Conservation (phyloP, 2,329 filamentous ascomycete species). For the Metarhizium rileyi region DNA sequence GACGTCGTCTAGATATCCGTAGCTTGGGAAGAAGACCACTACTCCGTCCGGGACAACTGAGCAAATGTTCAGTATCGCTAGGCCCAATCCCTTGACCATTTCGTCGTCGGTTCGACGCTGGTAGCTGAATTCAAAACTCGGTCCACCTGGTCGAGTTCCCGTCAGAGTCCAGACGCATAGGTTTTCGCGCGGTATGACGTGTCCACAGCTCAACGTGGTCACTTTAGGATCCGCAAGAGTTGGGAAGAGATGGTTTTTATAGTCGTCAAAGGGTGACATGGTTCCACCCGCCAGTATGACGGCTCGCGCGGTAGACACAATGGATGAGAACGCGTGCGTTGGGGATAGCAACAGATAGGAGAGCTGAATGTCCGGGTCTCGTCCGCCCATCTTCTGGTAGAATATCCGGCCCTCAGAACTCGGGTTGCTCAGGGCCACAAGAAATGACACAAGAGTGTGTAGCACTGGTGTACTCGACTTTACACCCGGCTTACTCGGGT, state of each 20-base stretch:
- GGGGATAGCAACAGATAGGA: slow-evolving; percentile 87
- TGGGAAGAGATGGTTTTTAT: slow-evolving; percentile 76
- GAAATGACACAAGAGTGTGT: slow-evolving; percentile 50
- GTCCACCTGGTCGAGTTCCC: slow-evolving; percentile 29
- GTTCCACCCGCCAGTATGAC: slow-evolving; percentile 91
- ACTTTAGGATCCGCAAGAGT: slow-evolving; percentile 55
- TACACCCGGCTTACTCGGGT: slow-evolving; percentile 13
- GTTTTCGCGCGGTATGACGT: slow-evolving; percentile 79
- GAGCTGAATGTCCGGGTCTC: slow-evolving; percentile 44
- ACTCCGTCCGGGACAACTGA: slow-evolving; percentile 75
- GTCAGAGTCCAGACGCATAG: slow-evolving; percentile 68
- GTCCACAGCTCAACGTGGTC: slow-evolving; percentile 80
- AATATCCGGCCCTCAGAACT: slow-evolving; percentile 61
- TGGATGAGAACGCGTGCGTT: slow-evolving; percentile 79
- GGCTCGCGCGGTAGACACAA: slow-evolving; percentile 74
- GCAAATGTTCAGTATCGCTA: slow-evolving; percentile 62
- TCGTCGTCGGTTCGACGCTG: slow-evolving; percentile 58
- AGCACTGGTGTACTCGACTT: slow-evolving; percentile 37
- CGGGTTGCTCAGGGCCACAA: slow-evolving; percentile 78
- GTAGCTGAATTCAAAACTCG: slow-evolving; percentile 77
- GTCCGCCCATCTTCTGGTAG: slow-evolving; percentile 37
- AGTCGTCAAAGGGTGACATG: slow-evolving; percentile 95
- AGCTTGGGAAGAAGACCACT: slow-evolving; percentile 93
- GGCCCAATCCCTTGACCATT: slow-evolving; percentile 67
- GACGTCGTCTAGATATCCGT: slow-evolving; percentile 77